phyloP scores from a whole-genome alignment of 495 filamentous ascomycete genomes.

The Tuber umbilicatum region DNA sequence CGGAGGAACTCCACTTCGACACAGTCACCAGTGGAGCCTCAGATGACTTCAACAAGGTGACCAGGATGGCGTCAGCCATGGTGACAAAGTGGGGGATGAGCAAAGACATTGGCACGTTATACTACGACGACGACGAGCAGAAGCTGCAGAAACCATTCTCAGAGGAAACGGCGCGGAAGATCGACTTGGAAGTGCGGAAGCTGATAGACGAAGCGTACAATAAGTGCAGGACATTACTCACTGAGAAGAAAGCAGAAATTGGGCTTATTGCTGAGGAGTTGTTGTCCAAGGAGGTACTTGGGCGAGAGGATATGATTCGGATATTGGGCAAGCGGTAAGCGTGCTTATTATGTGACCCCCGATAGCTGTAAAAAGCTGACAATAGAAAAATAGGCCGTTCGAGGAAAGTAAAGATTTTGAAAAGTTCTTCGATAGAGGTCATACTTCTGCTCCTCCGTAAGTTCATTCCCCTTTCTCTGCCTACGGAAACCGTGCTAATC shows the following conservation, averaged over 20 bases:
- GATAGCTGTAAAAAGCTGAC: slow-evolving; percentile 1
- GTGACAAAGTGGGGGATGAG: slow-evolving; percentile 98
- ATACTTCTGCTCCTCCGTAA: slow-evolving; percentile 40
- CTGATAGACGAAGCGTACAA: slow-evolving; percentile 88
- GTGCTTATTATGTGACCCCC: neutral
- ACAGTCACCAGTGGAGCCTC: slow-evolving; percentile 89
- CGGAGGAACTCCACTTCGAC: slow-evolving; percentile 91
- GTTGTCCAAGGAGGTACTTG: slow-evolving; percentile 80
- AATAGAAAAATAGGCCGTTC: slow-evolving; percentile 52
- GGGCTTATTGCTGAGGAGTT: slow-evolving; percentile 90
- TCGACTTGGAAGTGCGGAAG: slow-evolving; percentile 80
- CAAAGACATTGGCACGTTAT: slow-evolving; percentile 78
- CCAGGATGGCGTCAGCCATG: slow-evolving; percentile 89
- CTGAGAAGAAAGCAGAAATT: slow-evolving; percentile 77
- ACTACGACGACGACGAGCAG: slow-evolving; percentile 70
- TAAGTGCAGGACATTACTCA: slow-evolving; percentile 76
- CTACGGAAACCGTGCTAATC: neutral
- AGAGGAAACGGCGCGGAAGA: slow-evolving; percentile 82
- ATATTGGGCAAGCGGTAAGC: slow-evolving; percentile 59
- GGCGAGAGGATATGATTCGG: slow-evolving; percentile 82
- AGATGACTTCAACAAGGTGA: slow-evolving; percentile 99
- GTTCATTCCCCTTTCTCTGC: slow-evolving; percentile 7
- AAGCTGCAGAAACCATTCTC: slow-evolving; percentile 90
- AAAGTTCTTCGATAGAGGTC: slow-evolving; percentile 70
- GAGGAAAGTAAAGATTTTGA: slow-evolving; percentile 78